Percentiles rank a stretch among this genome's conserved stretches.
These are phyloP conservation scores for Bjerkandera adusta DNA, from an alignment of 1,284 basidiomycete species.

Conservation along the genomic window DNA sequence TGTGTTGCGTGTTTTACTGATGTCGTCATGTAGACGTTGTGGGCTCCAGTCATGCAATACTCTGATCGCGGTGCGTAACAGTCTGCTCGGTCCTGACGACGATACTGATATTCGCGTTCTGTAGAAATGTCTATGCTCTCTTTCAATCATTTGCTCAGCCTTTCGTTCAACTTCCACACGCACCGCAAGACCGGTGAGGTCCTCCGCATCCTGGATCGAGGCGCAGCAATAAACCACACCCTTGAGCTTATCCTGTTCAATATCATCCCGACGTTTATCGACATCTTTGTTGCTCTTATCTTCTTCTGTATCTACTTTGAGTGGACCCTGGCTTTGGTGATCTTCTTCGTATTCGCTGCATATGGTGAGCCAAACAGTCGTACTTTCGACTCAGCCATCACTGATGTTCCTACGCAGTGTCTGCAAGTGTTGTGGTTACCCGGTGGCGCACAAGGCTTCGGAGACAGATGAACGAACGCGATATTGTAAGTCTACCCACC, in stretches of 20 bases:
- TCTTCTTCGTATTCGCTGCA: slow-evolving; percentile 73
- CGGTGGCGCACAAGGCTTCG: slow-evolving; percentile 70
- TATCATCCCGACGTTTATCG: slow-evolving; percentile 78
- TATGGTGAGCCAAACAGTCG: slow-evolving; percentile 51
- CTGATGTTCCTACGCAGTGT: slow-evolving; percentile 38
- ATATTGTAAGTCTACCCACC: slow-evolving; percentile 45
- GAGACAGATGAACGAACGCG: slow-evolving; percentile 76
- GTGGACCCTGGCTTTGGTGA: slow-evolving; percentile 66
- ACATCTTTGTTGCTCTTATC: slow-evolving; percentile 68
- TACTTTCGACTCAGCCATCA: not conserved
- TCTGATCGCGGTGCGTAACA: slow-evolving; percentile 58
- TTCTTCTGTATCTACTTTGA: slow-evolving; percentile 65
- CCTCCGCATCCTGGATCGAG: slow-evolving; percentile 64
- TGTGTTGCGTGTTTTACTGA: slow-evolving; percentile 10
- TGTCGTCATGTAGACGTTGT: slow-evolving; percentile 47
- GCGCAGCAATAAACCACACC: slow-evolving; percentile 51
- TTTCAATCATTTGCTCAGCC: slow-evolving; percentile 77
- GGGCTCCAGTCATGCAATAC: slow-evolving; percentile 87
- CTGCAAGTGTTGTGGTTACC: slow-evolving; percentile 65
- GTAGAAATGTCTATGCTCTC: slow-evolving; percentile 81
- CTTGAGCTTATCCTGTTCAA: slow-evolving; percentile 66
- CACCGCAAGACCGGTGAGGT: slow-evolving; percentile 68
- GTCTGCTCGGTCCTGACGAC: not conserved
- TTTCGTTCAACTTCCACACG: slow-evolving; percentile 85
- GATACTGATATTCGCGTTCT: slow-evolving; percentile 2